A percentile compares a stretch with the other conserved stretches of the same genome.
phyloP scores from a whole-genome alignment of 768 basidiomycete species.

The Gelatoporia subvermispora region DNA sequence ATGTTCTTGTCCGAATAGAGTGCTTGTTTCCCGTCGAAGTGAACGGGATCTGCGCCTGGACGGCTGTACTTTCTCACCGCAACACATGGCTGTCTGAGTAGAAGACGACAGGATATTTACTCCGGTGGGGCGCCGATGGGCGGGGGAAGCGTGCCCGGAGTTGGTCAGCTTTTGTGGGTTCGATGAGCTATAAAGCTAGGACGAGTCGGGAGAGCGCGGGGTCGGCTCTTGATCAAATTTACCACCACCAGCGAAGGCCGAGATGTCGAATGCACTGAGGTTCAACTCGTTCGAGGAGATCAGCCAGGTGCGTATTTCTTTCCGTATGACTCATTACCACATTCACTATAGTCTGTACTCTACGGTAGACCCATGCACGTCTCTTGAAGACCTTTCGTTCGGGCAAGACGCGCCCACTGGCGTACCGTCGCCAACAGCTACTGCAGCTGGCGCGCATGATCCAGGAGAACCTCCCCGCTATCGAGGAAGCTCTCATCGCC shows the following conservation, averaged over 20 bases:
- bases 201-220: neutral
- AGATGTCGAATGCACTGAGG: neutral
- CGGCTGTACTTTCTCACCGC: too few species aligned
- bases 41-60: too few species aligned
- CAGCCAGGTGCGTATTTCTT: constrained; percentile 1
- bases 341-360: neutral
- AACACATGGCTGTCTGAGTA: too few species aligned
- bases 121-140: too few species aligned
- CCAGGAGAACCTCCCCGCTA: constrained; percentile 54
- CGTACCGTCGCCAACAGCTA: constrained; percentile 63
- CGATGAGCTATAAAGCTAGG: neutral
- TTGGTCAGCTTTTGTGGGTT: neutral
- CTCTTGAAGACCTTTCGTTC: constrained; percentile 46
- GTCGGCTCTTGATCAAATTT: neutral
- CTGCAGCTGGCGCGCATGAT: constrained; percentile 54
- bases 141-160: too few species aligned
- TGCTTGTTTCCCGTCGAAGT: too few species aligned
- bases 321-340: neutral
- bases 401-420: constrained; percentile 45
- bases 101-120: too few species aligned
- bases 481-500: constrained; percentile 40
- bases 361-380: constrained; percentile 27
- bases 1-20: too few species aligned
- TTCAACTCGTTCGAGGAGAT: constrained; percentile 4
- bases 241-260: neutral